Evolutionary conservation across 148 eudicot species (phyloP).

Genomic region (Rhododendron williamsianum): DNA sequence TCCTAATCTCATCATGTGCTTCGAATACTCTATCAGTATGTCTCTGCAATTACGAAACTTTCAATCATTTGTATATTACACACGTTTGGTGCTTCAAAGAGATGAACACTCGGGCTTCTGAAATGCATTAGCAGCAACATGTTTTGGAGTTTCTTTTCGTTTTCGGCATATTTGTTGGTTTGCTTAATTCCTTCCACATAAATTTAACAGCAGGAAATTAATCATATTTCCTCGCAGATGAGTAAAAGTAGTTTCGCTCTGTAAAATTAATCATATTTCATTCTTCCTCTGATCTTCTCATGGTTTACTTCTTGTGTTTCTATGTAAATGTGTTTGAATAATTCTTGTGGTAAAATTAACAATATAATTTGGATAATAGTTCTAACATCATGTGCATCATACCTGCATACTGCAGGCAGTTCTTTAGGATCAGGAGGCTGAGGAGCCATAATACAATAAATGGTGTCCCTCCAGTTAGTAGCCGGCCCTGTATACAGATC

Average conservation of each 20-base stretch:
- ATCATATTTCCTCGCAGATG: too few species aligned
- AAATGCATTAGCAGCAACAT: not conserved
- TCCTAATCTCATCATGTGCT: constrained; percentile 2
- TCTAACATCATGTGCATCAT: too few species aligned
- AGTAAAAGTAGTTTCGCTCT: too few species aligned
- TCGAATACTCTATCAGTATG: not conserved
- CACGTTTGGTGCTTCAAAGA: not conserved
- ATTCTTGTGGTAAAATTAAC: not conserved
- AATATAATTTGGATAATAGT: too few species aligned
- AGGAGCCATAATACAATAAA: constrained; percentile 17
- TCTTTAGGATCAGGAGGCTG: constrained; percentile 9
- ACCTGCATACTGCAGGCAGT: not conserved
- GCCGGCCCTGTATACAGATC: constrained; percentile 1
- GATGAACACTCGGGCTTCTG: not conserved
- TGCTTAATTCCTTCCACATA: not conserved
- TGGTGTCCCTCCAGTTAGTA: constrained; percentile 19
- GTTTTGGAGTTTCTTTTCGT: not conserved
- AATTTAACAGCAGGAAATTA: not conserved
- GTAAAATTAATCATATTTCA: too few species aligned
- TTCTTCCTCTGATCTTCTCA: too few species aligned
- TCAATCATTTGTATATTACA: too few species aligned
- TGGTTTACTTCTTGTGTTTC: too few species aligned
- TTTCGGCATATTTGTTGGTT: not conserved
- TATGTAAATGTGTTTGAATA: too few species aligned
- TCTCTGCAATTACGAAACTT: not conserved